A percentile compares a stretch with the other conserved stretches of the same genome.
phyloP scores from a whole-genome alignment of 768 basidiomycete species.

The Trametes cingulata region DNA sequence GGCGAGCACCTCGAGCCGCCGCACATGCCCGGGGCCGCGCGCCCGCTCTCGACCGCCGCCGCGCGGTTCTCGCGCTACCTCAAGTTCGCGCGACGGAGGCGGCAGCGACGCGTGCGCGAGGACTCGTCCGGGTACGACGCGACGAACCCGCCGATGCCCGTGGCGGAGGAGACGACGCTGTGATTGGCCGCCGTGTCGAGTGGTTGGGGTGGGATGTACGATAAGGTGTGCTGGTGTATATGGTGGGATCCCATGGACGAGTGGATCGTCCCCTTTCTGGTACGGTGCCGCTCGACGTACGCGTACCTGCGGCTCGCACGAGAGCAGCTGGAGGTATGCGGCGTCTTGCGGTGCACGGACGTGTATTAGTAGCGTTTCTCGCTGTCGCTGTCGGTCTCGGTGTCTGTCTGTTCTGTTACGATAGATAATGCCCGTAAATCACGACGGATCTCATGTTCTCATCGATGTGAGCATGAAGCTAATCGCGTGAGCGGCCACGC shows the following conservation, averaged over 20 bases:
- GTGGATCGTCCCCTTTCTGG: neutral
- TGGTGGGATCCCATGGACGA: neutral
- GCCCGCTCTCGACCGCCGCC: slow-evolving; percentile 26
- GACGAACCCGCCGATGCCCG: slow-evolving; percentile 27
- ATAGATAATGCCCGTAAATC: slow-evolving; percentile 7
- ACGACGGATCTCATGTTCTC: no score
- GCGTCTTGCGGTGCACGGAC: neutral
- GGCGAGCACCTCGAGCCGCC: slow-evolving; percentile 25
- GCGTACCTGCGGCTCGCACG: neutral
- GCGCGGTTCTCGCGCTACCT: slow-evolving; percentile 38
- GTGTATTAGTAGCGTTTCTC: neutral
- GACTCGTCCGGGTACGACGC: slow-evolving; percentile 26
- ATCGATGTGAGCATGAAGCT: no score
- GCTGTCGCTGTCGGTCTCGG: slow-evolving; percentile 5
- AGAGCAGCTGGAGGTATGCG: neutral
- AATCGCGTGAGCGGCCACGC: no score
- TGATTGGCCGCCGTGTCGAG: neutral
- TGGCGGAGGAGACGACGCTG: slow-evolving; percentile 22
- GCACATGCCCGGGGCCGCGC: slow-evolving; percentile 15
- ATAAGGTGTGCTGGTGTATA: neutral
- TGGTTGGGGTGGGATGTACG: neutral
- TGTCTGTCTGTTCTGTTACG: slow-evolving; percentile 4
- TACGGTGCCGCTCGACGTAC: neutral
- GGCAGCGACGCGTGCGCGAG: slow-evolving; percentile 18
- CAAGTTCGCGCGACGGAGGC: slow-evolving; percentile 32